phyloP scores from a whole-genome alignment of 176 grass and related monocot genomes.

The Poa pratensis region DNA sequence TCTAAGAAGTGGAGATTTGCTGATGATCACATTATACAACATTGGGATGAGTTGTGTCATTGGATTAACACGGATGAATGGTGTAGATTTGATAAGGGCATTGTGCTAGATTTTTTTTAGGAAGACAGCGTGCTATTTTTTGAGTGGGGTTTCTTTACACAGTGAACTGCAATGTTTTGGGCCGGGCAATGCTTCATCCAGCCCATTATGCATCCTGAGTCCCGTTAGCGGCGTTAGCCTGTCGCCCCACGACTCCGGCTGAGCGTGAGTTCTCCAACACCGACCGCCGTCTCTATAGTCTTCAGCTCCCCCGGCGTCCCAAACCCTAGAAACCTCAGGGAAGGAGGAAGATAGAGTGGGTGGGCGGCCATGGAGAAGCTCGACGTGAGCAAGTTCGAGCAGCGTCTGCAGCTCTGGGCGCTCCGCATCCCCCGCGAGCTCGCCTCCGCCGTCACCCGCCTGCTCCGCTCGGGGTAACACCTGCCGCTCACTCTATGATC shows the following conservation, averaged over 20 bases:
- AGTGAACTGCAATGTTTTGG: neutral
- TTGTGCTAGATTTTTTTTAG: too few relatives aligned
- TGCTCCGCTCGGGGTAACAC: conserved; percentile 69
- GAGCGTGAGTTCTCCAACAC: neutral
- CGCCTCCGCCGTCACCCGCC: conserved; percentile 59
- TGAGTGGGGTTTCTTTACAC: neutral
- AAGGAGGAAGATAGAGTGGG: neutral
- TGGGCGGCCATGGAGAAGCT: conserved; percentile 43
- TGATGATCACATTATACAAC: too few relatives aligned
- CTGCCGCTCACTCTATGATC: conserved; percentile 7
- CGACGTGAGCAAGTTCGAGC: conserved; percentile 82
- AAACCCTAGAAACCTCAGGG: conserved; percentile 43
- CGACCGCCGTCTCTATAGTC: neutral
- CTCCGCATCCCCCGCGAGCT: conserved; percentile 82
- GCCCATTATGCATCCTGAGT: neutral
- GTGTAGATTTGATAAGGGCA: too few relatives aligned
- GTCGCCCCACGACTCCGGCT: neutral
- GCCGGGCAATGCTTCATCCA: neutral
- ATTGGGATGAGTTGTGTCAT: too few relatives aligned
- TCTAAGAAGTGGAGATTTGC: too few relatives aligned
- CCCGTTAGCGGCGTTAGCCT: neutral
- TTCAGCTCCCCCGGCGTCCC: conserved; percentile 9
- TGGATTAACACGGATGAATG: too few relatives aligned
- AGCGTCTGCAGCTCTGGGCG: conserved; percentile 65
- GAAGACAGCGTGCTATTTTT: too few relatives aligned